These are phyloP conservation scores for Trypanosoma caninum DNA, from an alignment of 208 protist genomes.

Conservation along the genomic window DNA sequence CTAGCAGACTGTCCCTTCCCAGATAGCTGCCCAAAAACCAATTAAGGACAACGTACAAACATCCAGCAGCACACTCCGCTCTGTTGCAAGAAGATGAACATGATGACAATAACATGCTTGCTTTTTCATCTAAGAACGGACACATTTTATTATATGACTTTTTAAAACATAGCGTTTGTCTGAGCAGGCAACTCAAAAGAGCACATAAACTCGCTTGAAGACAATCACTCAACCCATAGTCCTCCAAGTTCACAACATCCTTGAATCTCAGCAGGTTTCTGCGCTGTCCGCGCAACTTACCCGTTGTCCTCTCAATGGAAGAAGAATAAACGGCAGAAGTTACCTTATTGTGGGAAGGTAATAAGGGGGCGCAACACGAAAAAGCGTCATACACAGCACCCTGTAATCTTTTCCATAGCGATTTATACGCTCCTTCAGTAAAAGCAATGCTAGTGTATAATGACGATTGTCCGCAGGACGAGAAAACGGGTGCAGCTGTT, in stretches of 20 bases:
- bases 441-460: conserved; percentile 4
- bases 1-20: neutral
- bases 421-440: conserved; percentile 5
- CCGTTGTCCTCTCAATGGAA: no score
- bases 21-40: conserved; percentile 18
- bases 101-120: no score
- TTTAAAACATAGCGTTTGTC: no score
- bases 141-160: neutral
- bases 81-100: no score
- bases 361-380: no score
- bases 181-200: conserved; percentile 7
- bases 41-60: conserved; percentile 6
- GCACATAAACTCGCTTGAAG: conserved; percentile 20
- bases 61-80: neutral
- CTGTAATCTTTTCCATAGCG: conserved; percentile 13
- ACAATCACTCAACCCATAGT: neutral
- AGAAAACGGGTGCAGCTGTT: neutral
- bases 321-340: no score
- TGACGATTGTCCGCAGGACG: neutral
- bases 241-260: neutral
- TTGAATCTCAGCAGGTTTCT: neutral
- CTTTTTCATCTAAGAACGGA: no score
- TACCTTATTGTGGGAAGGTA: no score
- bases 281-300: no score
- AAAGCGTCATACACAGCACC: conserved; percentile 4